Percentiles rank a stretch among this genome's conserved stretches.
Evolutionary conservation across 768 basidiomycete species (phyloP).

Genomic region (Suillus variegatus): DNA sequence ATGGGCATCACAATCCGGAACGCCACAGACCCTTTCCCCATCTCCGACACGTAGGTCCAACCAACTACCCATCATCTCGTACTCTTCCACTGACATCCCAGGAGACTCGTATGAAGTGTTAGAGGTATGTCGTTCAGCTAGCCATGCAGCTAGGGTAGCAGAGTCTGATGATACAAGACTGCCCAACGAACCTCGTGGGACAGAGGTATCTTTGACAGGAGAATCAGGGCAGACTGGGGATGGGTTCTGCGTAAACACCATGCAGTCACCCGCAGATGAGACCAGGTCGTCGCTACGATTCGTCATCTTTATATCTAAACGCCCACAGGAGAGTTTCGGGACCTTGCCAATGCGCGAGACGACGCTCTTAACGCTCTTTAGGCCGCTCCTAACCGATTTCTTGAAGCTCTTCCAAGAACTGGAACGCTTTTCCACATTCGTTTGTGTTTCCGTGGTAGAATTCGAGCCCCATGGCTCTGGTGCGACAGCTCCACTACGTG

Average conservation of each 20-base stretch:
- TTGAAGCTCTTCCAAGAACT: conserved; percentile 37
- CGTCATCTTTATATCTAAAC: background rate
- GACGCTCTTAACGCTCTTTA: conserved; percentile 22
- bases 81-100: conserved; percentile 46
- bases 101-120: conserved; percentile 26
- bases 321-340: conserved; percentile 12
- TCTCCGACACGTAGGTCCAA: conserved; percentile 27
- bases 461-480: conserved; percentile 41
- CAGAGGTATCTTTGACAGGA: conserved; percentile 18
- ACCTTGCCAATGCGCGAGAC: conserved; percentile 18
- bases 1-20: conserved; percentile 32
- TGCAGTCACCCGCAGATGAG: conserved; percentile 10
- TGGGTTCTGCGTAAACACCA: conserved; percentile 9
- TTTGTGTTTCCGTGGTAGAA: conserved; percentile 19
- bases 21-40: conserved; percentile 30
- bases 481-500: conserved; percentile 42
- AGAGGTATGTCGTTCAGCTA: conserved; percentile 40
- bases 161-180: conserved; percentile 38
- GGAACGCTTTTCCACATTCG: conserved; percentile 19
- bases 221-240: conserved; percentile 9
- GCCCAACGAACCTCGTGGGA: conserved; percentile 23
- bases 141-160: conserved; percentile 34
- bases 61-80: conserved; percentile 53
- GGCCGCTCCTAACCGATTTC: conserved; percentile 23
- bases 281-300: no score